Percentiles rank a stretch among this genome's conserved stretches.
Evolutionary conservation across 768 basidiomycete genomes (phyloP).

Genomic region (Kwoniella newhampshirensis): DNA sequence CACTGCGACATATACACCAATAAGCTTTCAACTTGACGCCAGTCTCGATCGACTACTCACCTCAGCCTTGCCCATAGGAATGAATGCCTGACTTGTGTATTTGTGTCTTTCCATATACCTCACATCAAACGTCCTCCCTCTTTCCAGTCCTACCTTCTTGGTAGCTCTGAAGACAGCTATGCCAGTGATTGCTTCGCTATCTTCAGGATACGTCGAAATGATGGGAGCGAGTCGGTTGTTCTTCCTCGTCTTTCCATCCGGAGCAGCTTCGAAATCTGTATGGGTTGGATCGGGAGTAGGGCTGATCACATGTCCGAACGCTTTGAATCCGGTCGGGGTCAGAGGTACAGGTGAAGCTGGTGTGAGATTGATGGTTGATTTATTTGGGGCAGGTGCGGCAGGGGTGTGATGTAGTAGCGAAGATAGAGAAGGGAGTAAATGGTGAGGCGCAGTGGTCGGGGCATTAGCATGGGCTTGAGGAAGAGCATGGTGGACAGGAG

Average conservation of each 20-base stretch:
- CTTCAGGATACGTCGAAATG: slow-evolving; percentile 62
- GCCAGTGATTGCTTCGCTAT: slow-evolving; percentile 62
- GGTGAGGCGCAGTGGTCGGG: not conserved
- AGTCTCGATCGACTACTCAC: slow-evolving; percentile 27
- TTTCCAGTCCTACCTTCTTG: slow-evolving; percentile 58
- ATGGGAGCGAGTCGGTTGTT: slow-evolving; percentile 84
- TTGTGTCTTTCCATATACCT: slow-evolving; percentile 79
- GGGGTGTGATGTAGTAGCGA: slow-evolving; percentile 1
- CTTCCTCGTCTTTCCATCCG: slow-evolving; percentile 80
- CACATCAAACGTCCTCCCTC: slow-evolving; percentile 61
- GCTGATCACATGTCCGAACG: slow-evolving; percentile 87
- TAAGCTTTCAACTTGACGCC: not conserved
- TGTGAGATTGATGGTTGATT: not conserved
- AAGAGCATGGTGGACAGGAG: not conserved
- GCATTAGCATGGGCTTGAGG: not conserved
- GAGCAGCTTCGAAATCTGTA: slow-evolving; percentile 71
- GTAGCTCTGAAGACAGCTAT: slow-evolving; percentile 84
- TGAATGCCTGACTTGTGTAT: slow-evolving; percentile 86
- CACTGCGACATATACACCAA: slow-evolving; percentile 36
- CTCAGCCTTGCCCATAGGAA: slow-evolving; percentile 74
- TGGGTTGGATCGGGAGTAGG: slow-evolving; percentile 68
- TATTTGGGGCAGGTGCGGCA: not conserved
- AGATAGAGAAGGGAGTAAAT: not conserved
- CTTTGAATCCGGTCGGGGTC: slow-evolving; percentile 76
- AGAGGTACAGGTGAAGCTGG: slow-evolving; percentile 58